Conservation (phyloP, 2,329 filamentous ascomycete genomes). For the Madurella mycetomatis region DNA sequence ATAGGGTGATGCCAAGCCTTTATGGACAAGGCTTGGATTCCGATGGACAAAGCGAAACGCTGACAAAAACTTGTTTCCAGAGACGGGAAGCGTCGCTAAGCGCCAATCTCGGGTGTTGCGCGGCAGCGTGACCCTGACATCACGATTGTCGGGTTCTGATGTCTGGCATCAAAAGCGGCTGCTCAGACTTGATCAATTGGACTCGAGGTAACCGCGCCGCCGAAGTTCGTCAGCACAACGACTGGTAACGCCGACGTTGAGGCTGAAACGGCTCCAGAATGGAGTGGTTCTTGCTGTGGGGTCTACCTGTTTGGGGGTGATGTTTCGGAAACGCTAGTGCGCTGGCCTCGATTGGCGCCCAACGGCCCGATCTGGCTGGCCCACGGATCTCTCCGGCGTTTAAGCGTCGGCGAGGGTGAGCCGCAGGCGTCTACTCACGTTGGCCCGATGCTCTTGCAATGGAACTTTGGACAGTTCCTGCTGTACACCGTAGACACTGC, state of each 20-base stretch:
- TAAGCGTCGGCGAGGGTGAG: neutral
- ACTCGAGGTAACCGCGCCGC: neutral
- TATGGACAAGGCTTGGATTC: neutral
- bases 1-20: neutral
- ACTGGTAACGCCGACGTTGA: slow-evolving; percentile 11
- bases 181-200: neutral
- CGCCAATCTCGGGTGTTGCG: neutral
- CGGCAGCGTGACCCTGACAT: neutral
- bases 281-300: neutral
- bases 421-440: no score
- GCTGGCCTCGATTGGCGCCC: slow-evolving; percentile 15
- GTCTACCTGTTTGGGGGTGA: neutral
- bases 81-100: neutral
- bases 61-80: neutral
- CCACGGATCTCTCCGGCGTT: slow-evolving; percentile 2
- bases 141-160: neutral
- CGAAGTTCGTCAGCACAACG: slow-evolving; percentile 1
- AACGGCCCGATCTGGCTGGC: neutral
- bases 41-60: neutral
- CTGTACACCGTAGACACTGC: neutral
- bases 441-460: no score
- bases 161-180: neutral
- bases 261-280: slow-evolving; percentile 17
- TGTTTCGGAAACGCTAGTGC: slow-evolving; percentile 12
- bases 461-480: neutral